A percentile compares a stretch with the other conserved stretches of the same genome.
Conservation (phyloP, 2,329 filamentous ascomycete genomes). For the Penicillium sp. region DNA sequence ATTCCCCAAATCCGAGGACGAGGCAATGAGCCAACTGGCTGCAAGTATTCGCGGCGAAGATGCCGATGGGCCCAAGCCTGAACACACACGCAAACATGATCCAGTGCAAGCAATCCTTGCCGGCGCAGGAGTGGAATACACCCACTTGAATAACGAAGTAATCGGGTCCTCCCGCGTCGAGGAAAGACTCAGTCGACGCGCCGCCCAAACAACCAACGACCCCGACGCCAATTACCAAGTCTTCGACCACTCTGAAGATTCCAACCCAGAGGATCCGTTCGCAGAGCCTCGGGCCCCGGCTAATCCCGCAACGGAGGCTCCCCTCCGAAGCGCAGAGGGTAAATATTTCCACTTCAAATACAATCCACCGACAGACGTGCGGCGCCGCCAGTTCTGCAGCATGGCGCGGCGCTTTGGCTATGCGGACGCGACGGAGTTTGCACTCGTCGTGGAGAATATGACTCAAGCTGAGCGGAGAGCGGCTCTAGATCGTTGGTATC, state of each 20-base stretch:
- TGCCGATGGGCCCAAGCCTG: conserved; percentile 14
- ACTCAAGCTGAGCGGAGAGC: conserved; percentile 74
- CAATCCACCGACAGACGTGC: conserved; percentile 68
- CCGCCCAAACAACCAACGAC: conserved; percentile 48
- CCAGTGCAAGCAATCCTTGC: conserved; percentile 84
- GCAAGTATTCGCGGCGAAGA: conserved; percentile 51
- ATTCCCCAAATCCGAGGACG: conserved; percentile 53
- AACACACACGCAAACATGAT: conserved; percentile 53
- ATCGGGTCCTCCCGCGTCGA: conserved; percentile 91
- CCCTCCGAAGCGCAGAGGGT: conserved; percentile 28
- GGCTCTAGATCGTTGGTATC: conserved; percentile 77
- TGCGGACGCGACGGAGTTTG: conserved; percentile 72
- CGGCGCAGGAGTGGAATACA: conserved; percentile 85
- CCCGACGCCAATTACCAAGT: conserved; percentile 32
- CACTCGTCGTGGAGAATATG: conserved; percentile 83
- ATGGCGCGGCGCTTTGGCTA: conserved; percentile 82
- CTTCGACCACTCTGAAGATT: conserved; percentile 27
- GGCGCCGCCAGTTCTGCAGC: conserved; percentile 77
- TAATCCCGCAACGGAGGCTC: conserved; percentile 11
- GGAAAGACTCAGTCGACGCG: conserved; percentile 70
- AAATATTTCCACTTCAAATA: conserved; percentile 55
- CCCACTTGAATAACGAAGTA: conserved; percentile 93
- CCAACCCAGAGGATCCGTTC: conserved; percentile 2
- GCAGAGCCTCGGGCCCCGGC: conserved; percentile 11
- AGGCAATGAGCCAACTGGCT: conserved; percentile 68